A percentile compares a stretch with the other conserved stretches of the same genome.
Conservation (phyloP, 805 yeast species). For the Monosporozyma siamensis region DNA sequence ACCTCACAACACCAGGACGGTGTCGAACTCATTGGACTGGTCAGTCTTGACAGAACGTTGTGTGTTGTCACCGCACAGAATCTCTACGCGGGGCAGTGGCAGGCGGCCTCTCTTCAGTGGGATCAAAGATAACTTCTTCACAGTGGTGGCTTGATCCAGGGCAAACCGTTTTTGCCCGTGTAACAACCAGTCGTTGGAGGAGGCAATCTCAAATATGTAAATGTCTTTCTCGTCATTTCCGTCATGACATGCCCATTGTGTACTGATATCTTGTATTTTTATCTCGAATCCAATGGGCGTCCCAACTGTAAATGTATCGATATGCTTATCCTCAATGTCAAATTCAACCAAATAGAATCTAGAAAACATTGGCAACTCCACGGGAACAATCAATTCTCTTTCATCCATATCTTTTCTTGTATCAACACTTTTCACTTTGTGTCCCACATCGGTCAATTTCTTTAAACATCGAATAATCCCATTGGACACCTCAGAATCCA, state of each 20-base stretch:
- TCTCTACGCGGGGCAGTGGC: conserved; percentile 51
- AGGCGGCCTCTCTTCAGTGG: conserved; percentile 75
- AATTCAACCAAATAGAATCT: conserved; percentile 20
- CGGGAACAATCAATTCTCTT: conserved; percentile 19
- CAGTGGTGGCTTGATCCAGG: conserved; percentile 29
- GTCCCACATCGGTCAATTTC: conserved; percentile 12
- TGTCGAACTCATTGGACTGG: conserved; percentile 57
- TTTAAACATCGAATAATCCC: conserved; percentile 15
- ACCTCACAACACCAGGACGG: conserved; percentile 41
- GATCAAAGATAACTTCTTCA: conserved; percentile 40
- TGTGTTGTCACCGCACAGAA: conserved; percentile 32
- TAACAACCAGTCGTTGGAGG: conserved; percentile 68
- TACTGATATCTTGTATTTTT: conserved; percentile 12
- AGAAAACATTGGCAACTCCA: conserved; percentile 20
- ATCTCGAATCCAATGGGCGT: conserved; percentile 14
- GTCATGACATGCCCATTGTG: conserved; percentile 12
- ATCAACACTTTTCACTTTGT: conserved; percentile 16
- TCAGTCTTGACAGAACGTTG: conserved; percentile 48
- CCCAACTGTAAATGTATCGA: conserved; percentile 11
- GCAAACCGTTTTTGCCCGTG: conserved; percentile 57
- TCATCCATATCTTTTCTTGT: conserved; percentile 16
- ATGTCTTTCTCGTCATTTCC: not conserved
- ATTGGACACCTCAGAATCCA: conserved; percentile 10
- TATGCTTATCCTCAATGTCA: not conserved
- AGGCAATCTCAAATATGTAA: conserved; percentile 40